These are phyloP conservation scores for Spathaspora passalidarum DNA, from an alignment of 805 yeast genomes.

Conservation along the genomic window DNA sequence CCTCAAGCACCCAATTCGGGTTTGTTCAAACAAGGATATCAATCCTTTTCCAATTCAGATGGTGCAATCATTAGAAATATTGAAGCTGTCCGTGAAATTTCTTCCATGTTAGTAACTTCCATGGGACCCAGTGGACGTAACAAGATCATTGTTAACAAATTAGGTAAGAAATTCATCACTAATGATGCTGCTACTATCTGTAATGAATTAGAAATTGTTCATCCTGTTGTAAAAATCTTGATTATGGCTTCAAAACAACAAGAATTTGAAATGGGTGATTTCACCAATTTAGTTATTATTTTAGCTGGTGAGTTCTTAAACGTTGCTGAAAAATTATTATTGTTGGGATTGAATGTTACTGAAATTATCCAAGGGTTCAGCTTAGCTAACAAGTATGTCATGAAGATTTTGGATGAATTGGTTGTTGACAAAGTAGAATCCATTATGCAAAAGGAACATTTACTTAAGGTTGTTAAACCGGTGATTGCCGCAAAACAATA, in stretches of 20 bases:
- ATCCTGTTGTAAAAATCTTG: conserved; percentile 93
- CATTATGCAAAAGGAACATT: conserved; percentile 47
- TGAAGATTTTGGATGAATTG: conserved; percentile 63
- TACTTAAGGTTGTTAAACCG: conserved; percentile 73
- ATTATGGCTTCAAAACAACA: conserved; percentile 98
- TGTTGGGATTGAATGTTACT: conserved; percentile 83
- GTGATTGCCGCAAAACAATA: conserved; percentile 92
- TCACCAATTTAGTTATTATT: conserved; percentile 85
- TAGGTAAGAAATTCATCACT: conserved; percentile 84
- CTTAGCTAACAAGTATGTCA: conserved; percentile 75
- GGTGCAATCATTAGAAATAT: conserved; percentile 93
- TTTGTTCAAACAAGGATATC: conserved; percentile 93
- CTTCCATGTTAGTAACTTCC: conserved; percentile 87
- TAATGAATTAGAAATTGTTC: conserved; percentile 88
- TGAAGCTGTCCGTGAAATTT: conserved; percentile 90
- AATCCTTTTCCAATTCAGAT: conserved; percentile 80
- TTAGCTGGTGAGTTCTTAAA: conserved; percentile 90
- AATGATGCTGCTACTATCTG: conserved; percentile 98
- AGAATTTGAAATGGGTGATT: conserved; percentile 96
- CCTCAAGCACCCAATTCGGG: conserved; percentile 94
- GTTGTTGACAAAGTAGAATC: conserved; percentile 62
- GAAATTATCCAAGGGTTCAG: conserved; percentile 93
- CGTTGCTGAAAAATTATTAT: conserved; percentile 80
- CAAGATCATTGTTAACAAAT: conserved; percentile 87
- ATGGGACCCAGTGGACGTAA: conserved; percentile 98